These are phyloP conservation scores for Plasmodium gonderi DNA, from an alignment of 169 alveolate genomes.

Conservation along the genomic window DNA sequence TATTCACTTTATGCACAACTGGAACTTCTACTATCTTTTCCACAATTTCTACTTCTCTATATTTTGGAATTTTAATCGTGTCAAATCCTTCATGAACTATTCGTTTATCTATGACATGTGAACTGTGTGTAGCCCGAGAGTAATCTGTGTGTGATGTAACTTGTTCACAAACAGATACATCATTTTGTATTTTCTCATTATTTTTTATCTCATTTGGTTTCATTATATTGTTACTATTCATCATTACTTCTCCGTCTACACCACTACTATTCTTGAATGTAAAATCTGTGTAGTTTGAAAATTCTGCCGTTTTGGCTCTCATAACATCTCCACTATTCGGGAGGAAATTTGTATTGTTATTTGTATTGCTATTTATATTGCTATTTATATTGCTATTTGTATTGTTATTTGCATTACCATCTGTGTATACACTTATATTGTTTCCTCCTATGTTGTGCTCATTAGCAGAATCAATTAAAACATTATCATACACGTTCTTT, in stretches of 20 bases:
- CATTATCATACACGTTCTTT: neutral
- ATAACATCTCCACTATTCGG: neutral
- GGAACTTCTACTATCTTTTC: slow-evolving; percentile 86
- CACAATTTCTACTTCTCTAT: slow-evolving; percentile 83
- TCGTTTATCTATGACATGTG: slow-evolving; percentile 76
- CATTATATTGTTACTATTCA: neutral
- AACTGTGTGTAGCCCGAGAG: slow-evolving; percentile 80
- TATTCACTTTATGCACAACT: slow-evolving; percentile 83
- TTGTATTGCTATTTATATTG: neutral
- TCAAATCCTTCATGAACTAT: slow-evolving; percentile 86
- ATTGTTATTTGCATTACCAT: neutral
- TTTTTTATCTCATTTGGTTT: neutral
- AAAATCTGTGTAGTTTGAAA: neutral
- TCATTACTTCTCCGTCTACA: neutral
- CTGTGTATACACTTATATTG: neutral
- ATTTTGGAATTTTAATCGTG: slow-evolving; percentile 82
- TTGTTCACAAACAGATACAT: slow-evolving; percentile 32
- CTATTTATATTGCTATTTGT: neutral
- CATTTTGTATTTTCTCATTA: slow-evolving; percentile 12
- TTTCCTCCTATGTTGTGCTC: neutral
- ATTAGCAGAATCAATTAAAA: neutral
- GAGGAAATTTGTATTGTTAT: neutral
- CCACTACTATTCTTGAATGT: neutral
- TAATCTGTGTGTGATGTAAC: slow-evolving; percentile 75
- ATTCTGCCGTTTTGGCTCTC: slow-evolving; percentile 10